Evolutionary conservation across 306 rosid species (phyloP).

Genomic region (Quercus engelmannii): DNA sequence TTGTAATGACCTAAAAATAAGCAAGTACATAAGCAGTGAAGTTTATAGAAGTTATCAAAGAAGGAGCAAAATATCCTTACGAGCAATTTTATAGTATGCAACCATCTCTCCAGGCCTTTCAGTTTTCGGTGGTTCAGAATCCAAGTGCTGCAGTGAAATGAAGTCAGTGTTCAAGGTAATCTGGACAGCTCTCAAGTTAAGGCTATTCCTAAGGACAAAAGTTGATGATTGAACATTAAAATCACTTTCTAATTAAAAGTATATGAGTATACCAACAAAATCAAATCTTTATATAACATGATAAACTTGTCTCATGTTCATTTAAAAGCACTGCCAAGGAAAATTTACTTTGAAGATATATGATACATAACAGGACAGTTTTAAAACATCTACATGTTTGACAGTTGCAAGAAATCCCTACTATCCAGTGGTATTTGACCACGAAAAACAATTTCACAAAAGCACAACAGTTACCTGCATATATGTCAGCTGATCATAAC

Average conservation of each 20-base stretch:
- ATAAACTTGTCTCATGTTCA: not conserved
- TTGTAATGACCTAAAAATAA: slow-evolving; percentile 78
- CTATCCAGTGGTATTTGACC: not conserved
- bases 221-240: not conserved
- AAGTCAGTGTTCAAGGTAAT: slow-evolving; percentile 20
- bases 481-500: slow-evolving; percentile 72
- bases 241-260: not conserved
- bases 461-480: slow-evolving; percentile 60
- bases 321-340: not conserved
- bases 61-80: slow-evolving; percentile 36
- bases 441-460: not conserved
- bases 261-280: not conserved
- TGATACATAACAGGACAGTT: not conserved
- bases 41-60: not conserved
- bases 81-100: slow-evolving; percentile 94
- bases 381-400: not conserved
- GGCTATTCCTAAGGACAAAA: not conserved
- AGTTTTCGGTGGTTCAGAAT: slow-evolving; percentile 58
- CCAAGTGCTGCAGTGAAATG: slow-evolving; percentile 76
- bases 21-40: slow-evolving; percentile 1
- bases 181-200: not conserved
- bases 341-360: not conserved
- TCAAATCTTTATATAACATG: not conserved
- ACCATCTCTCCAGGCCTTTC: slow-evolving; percentile 87
- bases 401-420: not conserved